These are phyloP conservation scores for Saccharomyces hybrid DNA, from an alignment of 1,139 yeast genomes.

Conservation along the genomic window DNA sequence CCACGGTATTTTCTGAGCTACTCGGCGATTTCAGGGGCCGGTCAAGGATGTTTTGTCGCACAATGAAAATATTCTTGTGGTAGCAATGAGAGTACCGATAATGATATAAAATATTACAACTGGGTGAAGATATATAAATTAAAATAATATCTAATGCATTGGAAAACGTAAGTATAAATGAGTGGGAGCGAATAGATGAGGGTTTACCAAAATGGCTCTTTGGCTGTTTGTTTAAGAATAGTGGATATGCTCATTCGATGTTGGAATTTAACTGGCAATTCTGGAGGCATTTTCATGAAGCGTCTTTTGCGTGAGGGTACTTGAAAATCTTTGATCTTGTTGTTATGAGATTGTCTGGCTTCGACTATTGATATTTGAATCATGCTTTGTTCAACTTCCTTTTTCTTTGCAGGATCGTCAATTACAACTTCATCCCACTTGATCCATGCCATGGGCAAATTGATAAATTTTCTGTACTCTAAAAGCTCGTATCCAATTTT, in stretches of 20 bases:
- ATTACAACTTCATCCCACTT: constrained; percentile 32
- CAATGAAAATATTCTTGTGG: no score
- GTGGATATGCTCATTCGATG: constrained; percentile 9
- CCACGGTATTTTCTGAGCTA: background rate
- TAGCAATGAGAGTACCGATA: no score
- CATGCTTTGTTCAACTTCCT: constrained; percentile 11
- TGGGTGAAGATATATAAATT: background rate
- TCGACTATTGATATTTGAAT: constrained; percentile 9
- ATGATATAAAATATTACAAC: background rate
- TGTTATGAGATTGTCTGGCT: background rate
- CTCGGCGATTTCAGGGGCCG: background rate
- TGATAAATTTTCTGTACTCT: constrained; percentile 41
- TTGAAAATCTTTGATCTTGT: background rate
- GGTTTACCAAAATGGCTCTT: background rate
- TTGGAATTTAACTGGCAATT: constrained; percentile 13
- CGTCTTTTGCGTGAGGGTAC: background rate
- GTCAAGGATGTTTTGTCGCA: background rate
- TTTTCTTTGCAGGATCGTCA: constrained; percentile 4
- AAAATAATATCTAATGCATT: background rate
- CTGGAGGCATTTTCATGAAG: background rate
- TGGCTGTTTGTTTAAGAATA: background rate
- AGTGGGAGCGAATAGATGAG: background rate
- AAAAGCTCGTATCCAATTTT: constrained; percentile 31
- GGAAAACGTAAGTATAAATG: background rate
- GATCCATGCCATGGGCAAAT: constrained; percentile 45